Evolutionary conservation across 2,329 filamentous ascomycete species (phyloP), one percentile per base, ranked within the genome.

Genomic region (Ophiostoma australiae): DNA sequence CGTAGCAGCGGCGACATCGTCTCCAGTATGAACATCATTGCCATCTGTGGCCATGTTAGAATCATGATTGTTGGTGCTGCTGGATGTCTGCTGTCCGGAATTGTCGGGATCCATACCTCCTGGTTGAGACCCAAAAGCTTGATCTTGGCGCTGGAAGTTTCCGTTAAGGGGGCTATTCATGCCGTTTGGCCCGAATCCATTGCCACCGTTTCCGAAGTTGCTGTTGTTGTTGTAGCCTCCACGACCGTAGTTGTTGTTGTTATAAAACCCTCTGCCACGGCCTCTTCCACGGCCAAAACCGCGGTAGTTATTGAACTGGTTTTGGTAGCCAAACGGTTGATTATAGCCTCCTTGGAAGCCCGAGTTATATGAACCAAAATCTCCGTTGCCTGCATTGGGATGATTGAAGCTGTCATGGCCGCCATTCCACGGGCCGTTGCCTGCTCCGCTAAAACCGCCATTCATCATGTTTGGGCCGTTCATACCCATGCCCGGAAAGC

Each of bases 401-500:
- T 90, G 84, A 89, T 89, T 93, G 89, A 88, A 92, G 90, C 92
- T 93, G 92, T 92, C 90, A 90, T 91, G 90, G 85, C 88, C 87
- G 85, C 88, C 87, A 89, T 90, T 91, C 90, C 90, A 93, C 63
- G 63, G 63, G 90, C 90, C 92, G 84, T 89, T 90, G 87, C 87
- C 87, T 82, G 87, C 86, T 81, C 87, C 87, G 82, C 87, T 87
- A 82, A 88, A 89, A 78, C 89, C 87, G 83, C 88, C 91, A 87
- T 79, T 87, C 86, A 78, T 77, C 91, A 94, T 92, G 81, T 87
- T 90, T 88, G 91, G 90, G 84, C 89, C 86, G 85, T 87, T 86
- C 85, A 87, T 87, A 83, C 91, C 91, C 88, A 91, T 91, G 84
- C 89, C 89, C 85, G 89, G 87, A 78, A 84, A 82, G 82, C 87